phyloP scores from a whole-genome alignment of 1,284 basidiomycete genomes.

The Meripilus lineatus region DNA sequence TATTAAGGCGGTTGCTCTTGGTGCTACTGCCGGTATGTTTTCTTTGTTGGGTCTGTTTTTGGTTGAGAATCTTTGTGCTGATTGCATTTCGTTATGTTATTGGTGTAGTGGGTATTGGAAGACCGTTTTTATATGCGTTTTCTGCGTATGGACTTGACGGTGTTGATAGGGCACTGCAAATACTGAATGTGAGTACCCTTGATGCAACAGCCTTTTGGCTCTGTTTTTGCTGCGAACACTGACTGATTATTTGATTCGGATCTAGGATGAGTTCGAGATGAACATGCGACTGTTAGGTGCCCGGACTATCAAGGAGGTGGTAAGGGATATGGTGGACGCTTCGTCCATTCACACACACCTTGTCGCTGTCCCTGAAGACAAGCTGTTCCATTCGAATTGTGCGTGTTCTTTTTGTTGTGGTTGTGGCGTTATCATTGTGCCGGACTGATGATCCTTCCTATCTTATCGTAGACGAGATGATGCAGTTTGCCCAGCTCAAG shows the following conservation, averaged over 20 bases:
- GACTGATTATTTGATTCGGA: slow-evolving; percentile 3
- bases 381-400: slow-evolving; percentile 75
- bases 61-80: neutral
- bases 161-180: slow-evolving; percentile 70
- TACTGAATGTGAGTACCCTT: slow-evolving; percentile 54
- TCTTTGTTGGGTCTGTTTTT: neutral
- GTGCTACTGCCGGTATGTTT: slow-evolving; percentile 76
- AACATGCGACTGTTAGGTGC: slow-evolving; percentile 86
- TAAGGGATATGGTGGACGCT: slow-evolving; percentile 83
- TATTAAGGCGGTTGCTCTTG: slow-evolving; percentile 86
- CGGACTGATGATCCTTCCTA: no score
- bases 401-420: no score
- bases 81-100: neutral
- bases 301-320: slow-evolving; percentile 68
- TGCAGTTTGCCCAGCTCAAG: slow-evolving; percentile 49
- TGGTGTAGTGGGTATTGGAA: slow-evolving; percentile 48
- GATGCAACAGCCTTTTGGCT: no score
- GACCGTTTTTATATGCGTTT: slow-evolving; percentile 86
- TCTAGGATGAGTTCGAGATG: slow-evolving; percentile 89
- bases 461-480: slow-evolving; percentile 32
- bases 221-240: neutral
- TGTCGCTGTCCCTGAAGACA: slow-evolving; percentile 60
- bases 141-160: slow-evolving; percentile 83
- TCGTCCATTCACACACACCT: slow-evolving; percentile 57
- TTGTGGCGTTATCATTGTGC: no score